phyloP scores from a whole-genome alignment of 495 filamentous ascomycete genomes.

The Hypoxylon fuscum region DNA sequence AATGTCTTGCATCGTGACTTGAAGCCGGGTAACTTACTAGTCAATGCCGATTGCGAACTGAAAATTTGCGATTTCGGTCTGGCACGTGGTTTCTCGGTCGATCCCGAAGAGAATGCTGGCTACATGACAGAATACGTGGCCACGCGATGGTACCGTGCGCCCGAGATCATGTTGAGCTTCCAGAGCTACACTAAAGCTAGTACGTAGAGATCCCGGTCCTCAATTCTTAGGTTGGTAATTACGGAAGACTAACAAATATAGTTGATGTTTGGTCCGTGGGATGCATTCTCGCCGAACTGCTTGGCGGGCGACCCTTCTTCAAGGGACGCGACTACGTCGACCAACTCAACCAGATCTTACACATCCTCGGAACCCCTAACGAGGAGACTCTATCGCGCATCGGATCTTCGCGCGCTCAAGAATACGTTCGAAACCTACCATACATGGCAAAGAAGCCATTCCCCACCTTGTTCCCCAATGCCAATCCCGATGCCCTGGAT shows the following conservation, averaged over 20 bases:
- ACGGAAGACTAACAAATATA: slow-evolving; percentile 46
- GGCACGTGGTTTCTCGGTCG: slow-evolving; percentile 93
- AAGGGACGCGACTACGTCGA: slow-evolving; percentile 99
- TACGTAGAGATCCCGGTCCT: slow-evolving; percentile 58
- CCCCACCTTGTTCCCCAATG: slow-evolving; percentile 86
- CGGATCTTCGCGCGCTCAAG: slow-evolving; percentile 93
- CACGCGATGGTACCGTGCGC: slow-evolving; percentile 97
- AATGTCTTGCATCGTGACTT: slow-evolving; percentile 96
- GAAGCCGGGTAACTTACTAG: slow-evolving; percentile 95
- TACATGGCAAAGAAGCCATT: slow-evolving; percentile 95
- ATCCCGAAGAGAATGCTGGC: slow-evolving; percentile 97
- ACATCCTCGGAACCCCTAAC: slow-evolving; percentile 95
- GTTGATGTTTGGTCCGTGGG: slow-evolving; percentile 99
- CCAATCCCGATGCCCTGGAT: slow-evolving; percentile 95
- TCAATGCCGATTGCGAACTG: slow-evolving; percentile 98
- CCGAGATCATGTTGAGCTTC: slow-evolving; percentile 99
- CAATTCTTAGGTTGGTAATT: not conserved
- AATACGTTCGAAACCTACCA: slow-evolving; percentile 97
- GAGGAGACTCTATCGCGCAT: slow-evolving; percentile 95
- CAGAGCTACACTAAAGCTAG: slow-evolving; percentile 99
- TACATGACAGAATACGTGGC: slow-evolving; percentile 99
- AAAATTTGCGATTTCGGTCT: slow-evolving; percentile 99
- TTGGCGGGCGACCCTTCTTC: slow-evolving; percentile 97
- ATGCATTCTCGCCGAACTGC: slow-evolving; percentile 95
- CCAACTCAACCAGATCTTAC: slow-evolving; percentile 98